These are phyloP conservation scores for Wallacemonas sp. DNA, from an alignment of 208 protist species.

Conservation along the genomic window DNA sequence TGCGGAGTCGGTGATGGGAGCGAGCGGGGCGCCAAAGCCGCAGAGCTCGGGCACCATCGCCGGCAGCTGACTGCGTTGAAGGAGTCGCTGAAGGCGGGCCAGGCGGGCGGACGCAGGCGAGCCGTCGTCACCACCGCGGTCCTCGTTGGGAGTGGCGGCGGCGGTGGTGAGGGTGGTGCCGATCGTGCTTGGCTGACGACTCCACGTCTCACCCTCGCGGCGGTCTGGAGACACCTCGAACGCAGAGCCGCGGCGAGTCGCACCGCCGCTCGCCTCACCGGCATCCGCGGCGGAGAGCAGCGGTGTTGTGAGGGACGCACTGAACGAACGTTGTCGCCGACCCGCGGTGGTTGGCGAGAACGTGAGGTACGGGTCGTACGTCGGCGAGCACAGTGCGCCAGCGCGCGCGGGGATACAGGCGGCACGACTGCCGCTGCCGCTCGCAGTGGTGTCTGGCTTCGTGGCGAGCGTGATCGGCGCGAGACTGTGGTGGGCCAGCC, in stretches of 20 bases:
- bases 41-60: constrained; percentile 4
- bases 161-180: background rate
- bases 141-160: background rate
- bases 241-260: too few species aligned
- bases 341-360: background rate
- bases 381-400: background rate
- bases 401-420: background rate
- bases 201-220: background rate
- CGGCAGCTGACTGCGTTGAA: constrained; percentile 5
- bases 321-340: background rate
- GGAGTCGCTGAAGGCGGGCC: background rate
- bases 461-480: too few species aligned
- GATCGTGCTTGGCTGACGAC: too few species aligned
- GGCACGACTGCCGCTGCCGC: background rate
- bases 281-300: background rate
- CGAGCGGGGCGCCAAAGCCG: background rate
- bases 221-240: too few species aligned
- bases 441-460: too few species aligned
- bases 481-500: too few species aligned
- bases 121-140: too few species aligned
- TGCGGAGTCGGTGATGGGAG: background rate
- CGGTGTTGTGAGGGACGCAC: background rate
- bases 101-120: background rate
- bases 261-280: too few species aligned
- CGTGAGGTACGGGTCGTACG: constrained; percentile 2